Percentiles rank a stretch among this genome's conserved stretches.
Evolutionary conservation across 805 yeast species (phyloP).

Genomic region (Lachancea thermotolerans): DNA sequence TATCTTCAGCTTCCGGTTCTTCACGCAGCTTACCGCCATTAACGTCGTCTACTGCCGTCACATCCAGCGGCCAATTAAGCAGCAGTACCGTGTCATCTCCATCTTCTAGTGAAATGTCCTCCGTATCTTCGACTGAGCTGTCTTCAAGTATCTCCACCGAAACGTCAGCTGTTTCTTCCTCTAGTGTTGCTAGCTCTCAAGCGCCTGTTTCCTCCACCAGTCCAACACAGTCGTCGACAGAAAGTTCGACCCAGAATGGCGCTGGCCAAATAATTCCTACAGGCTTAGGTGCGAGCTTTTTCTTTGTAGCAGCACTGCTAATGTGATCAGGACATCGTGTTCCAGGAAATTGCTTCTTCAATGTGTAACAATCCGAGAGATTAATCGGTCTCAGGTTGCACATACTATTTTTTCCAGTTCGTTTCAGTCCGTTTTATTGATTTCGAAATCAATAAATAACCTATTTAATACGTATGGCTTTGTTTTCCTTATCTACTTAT

Average conservation of each 20-base stretch:
- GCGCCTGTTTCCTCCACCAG: neutral
- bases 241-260: slow-evolving; percentile 15
- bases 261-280: slow-evolving; percentile 7
- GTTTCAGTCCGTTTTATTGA: too few species aligned
- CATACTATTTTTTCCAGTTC: too few species aligned
- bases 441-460: too few species aligned
- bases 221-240: neutral
- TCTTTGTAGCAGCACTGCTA: slow-evolving; percentile 16
- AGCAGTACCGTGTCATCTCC: neutral
- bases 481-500: too few species aligned
- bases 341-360: neutral
- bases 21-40: neutral
- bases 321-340: neutral
- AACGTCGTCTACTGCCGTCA: slow-evolving; percentile 1
- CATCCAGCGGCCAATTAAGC: neutral
- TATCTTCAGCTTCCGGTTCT: neutral
- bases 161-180: neutral
- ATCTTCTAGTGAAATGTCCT: neutral
- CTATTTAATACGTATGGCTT: too few species aligned
- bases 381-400: too few species aligned
- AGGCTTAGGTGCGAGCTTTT: slow-evolving; percentile 13
- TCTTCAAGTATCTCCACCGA: neutral
- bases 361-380: too few species aligned
- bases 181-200: neutral
- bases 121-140: neutral